A percentile compares a stretch with the other conserved stretches of the same genome.
Conservation (phyloP, 768 basidiomycete species). For the Tricholoma sp. region DNA sequence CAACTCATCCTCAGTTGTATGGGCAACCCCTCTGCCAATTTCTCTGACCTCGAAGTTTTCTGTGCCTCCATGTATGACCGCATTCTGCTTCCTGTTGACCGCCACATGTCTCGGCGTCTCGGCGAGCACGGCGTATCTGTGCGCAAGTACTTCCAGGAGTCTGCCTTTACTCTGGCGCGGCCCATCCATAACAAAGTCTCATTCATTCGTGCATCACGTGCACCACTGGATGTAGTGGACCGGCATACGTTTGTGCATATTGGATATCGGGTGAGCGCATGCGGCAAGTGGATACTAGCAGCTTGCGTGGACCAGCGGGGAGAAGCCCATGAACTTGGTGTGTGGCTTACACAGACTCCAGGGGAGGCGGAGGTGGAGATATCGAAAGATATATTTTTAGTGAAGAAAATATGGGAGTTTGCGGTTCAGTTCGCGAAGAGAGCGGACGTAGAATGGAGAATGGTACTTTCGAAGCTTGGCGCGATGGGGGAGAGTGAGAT, state of each 20-base stretch:
- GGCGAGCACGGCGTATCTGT: slow-evolving; percentile 33
- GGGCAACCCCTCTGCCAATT: slow-evolving; percentile 36
- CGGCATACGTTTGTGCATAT: slow-evolving; percentile 62
- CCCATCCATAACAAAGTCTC: slow-evolving; percentile 33
- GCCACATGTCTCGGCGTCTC: slow-evolving; percentile 52
- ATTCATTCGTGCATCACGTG: slow-evolving; percentile 29
- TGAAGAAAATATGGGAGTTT: slow-evolving; percentile 69
- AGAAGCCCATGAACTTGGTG: slow-evolving; percentile 63
- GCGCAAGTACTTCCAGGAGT: slow-evolving; percentile 55
- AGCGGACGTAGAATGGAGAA: slow-evolving; percentile 75
- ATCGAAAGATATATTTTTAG: slow-evolving; percentile 42
- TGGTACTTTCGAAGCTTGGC: slow-evolving; percentile 69
- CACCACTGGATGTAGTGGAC: slow-evolving; percentile 41
- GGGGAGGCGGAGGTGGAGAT: slow-evolving; percentile 25
- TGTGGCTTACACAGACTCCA: slow-evolving; percentile 56
- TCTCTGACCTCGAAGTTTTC: slow-evolving; percentile 43
- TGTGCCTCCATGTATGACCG: slow-evolving; percentile 70
- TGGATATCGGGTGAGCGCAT: slow-evolving; percentile 61
- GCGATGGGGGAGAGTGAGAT: slow-evolving; percentile 54
- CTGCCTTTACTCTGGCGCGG: slow-evolving; percentile 59
- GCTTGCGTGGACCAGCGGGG: slow-evolving; percentile 74
- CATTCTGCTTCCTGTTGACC: slow-evolving; percentile 54
- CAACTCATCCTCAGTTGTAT: slow-evolving; percentile 44
- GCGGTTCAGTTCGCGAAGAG: slow-evolving; percentile 52
- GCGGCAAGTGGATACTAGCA: slow-evolving; percentile 75